Evolutionary conservation across 1,284 basidiomycete genomes (phyloP).

Genomic region (Hymenochaete sp.): DNA sequence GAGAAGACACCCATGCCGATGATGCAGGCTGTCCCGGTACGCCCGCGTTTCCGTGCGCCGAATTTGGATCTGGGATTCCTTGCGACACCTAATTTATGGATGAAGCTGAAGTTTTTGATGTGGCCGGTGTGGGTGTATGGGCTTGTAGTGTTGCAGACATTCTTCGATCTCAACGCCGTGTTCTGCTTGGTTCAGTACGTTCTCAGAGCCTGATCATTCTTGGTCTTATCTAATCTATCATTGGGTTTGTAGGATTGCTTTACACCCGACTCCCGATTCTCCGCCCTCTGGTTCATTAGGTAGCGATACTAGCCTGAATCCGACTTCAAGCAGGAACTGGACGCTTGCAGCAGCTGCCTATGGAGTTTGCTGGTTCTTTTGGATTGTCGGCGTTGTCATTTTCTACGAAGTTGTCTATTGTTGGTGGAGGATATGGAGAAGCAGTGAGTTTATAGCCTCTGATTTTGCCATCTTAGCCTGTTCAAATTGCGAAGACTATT

Average conservation of each 20-base stretch:
- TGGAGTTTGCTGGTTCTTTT: constrained; percentile 66
- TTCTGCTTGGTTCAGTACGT: constrained; percentile 71
- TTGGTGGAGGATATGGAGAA: constrained; percentile 53
- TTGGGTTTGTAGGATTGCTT: constrained; percentile 44
- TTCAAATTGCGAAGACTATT: not conserved
- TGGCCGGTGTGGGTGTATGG: constrained; percentile 61
- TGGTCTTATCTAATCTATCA: not conserved
- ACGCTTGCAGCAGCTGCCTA: constrained; percentile 70
- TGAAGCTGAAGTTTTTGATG: constrained; percentile 23
- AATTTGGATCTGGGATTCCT: constrained; percentile 58
- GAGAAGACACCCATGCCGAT: not conserved
- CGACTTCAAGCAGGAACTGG: constrained; percentile 59
- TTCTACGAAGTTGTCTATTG: constrained; percentile 75
- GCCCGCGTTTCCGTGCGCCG: constrained; percentile 55
- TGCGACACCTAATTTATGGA: constrained; percentile 36
- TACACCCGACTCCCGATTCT: constrained; percentile 57
- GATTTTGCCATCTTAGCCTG: not conserved
- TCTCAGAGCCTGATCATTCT: constrained; percentile 9
- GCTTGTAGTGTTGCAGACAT: constrained; percentile 66
- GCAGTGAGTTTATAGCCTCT: constrained; percentile 47
- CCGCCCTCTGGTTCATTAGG: constrained; percentile 37
- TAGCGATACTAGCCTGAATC: not conserved
- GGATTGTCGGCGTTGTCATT: constrained; percentile 68
- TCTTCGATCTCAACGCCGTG: constrained; percentile 74
- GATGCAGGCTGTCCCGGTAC: constrained; percentile 20